phyloP scores from a whole-genome alignment of 2,329 filamentous ascomycete species.

The Ophiostoma ulmi region DNA sequence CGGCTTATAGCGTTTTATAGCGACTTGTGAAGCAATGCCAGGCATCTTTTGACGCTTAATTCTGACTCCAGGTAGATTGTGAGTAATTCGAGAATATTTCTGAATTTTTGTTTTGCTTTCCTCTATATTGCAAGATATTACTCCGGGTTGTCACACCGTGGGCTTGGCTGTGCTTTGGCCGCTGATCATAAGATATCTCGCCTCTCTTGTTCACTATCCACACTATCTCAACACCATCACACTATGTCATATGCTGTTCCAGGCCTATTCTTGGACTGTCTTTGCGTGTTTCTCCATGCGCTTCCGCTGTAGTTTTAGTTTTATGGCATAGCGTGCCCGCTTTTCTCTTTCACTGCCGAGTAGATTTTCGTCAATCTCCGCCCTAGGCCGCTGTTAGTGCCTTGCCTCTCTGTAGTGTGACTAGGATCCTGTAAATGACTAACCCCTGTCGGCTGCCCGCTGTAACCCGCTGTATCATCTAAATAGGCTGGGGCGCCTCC shows the following conservation, averaged over 20 bases:
- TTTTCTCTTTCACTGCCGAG: background rate
- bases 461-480: background rate
- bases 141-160: background rate
- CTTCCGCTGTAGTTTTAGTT: background rate
- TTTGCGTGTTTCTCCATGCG: background rate
- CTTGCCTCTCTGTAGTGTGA: background rate
- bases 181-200: background rate
- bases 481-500: background rate
- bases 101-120: background rate
- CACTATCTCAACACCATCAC: background rate
- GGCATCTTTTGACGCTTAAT: too few species aligned
- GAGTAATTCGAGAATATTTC: too few species aligned
- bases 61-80: too few species aligned
- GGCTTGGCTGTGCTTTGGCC: background rate
- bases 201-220: background rate
- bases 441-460: background rate
- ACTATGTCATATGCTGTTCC: background rate
- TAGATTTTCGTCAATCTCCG: background rate
- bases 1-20: too few species aligned
- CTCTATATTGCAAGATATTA: background rate
- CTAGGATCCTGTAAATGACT: background rate
- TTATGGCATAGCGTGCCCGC: background rate
- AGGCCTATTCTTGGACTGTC: background rate
- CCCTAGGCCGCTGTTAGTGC: background rate
- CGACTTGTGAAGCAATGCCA: too few species aligned